These are phyloP conservation scores for Mariannaea elegans DNA, from an alignment of 2,329 filamentous ascomycete species.

Conservation along the genomic window DNA sequence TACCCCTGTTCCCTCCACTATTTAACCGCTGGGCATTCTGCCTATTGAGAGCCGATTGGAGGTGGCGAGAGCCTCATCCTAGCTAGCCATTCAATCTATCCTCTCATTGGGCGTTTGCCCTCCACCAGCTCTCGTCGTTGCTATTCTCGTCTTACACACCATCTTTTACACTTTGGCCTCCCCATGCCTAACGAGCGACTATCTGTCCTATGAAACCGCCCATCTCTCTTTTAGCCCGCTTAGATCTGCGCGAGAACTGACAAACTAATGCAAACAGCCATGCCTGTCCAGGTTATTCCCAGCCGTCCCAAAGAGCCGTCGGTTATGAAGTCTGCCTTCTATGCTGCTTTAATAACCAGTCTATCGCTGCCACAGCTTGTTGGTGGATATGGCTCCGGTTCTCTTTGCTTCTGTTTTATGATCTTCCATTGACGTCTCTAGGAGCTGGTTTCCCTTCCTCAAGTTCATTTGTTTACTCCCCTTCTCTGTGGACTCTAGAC, in stretches of 20 bases:
- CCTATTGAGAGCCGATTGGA: background rate
- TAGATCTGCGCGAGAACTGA: slow-evolving; percentile 14
- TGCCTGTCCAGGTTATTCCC: background rate
- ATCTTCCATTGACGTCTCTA: background rate
- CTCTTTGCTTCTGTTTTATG: background rate
- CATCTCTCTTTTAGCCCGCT: slow-evolving; percentile 3
- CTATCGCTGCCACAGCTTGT: background rate
- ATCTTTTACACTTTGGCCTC: background rate
- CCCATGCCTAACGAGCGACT: slow-evolving; percentile 3
- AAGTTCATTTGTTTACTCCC: background rate
- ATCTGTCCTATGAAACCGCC: slow-evolving; percentile 22
- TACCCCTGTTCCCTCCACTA: background rate
- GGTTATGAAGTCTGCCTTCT: background rate
- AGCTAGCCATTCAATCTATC: background rate
- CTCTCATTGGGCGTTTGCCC: background rate
- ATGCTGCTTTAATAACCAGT: background rate
- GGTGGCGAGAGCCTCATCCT: background rate
- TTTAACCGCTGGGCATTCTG: background rate
- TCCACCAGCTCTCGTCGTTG: background rate
- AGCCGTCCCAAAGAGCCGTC: background rate
- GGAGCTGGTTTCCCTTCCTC: background rate
- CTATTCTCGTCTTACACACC: slow-evolving; percentile 3
- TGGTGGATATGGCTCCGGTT: background rate
- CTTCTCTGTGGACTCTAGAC: background rate
- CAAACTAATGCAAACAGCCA: slow-evolving; percentile 7